Percentiles rank a stretch among this genome's conserved stretches.
Conservation (phyloP, 768 basidiomycete genomes). For the Hygrocybe punicea region DNA sequence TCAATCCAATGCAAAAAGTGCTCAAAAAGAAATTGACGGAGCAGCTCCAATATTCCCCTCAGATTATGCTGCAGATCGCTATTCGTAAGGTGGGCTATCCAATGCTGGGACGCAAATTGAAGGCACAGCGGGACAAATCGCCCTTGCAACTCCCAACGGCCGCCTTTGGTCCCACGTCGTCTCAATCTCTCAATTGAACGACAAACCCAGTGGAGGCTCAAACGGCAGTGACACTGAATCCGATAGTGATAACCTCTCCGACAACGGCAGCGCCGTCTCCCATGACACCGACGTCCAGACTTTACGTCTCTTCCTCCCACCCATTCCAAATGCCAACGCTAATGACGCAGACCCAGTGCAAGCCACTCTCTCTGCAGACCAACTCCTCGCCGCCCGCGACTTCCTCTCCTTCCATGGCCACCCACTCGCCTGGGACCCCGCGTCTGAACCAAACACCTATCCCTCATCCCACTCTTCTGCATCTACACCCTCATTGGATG, state of each 20-base stretch:
- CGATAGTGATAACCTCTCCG: not conserved
- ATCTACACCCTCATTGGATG: not conserved
- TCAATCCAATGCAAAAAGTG: conserved; percentile 3
- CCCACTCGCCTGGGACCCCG: not conserved
- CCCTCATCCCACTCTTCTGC: not conserved
- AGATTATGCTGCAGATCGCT: not conserved
- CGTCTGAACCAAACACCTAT: too few relatives aligned
- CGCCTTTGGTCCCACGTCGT: not conserved
- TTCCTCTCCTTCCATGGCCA: conserved; percentile 28
- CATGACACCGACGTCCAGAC: not conserved
- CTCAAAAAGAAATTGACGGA: not conserved
- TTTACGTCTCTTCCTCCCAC: not conserved
- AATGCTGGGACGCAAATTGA: not conserved
- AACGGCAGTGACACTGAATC: not conserved
- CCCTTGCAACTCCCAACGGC: not conserved
- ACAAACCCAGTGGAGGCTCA: too few relatives aligned
- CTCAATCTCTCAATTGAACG: not conserved
- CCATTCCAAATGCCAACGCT: not conserved
- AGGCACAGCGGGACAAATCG: not conserved
- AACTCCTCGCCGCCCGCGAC: conserved; percentile 42
- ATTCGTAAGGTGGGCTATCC: not conserved
- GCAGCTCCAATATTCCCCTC: not conserved
- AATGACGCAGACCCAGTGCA: not conserved
- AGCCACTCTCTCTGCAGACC: conserved; percentile 11
- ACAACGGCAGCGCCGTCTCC: not conserved